Evolutionary conservation across 306 rosid genomes (phyloP), one percentile per base, ranked within the genome.

Genomic region (Vigna trinervia): DNA sequence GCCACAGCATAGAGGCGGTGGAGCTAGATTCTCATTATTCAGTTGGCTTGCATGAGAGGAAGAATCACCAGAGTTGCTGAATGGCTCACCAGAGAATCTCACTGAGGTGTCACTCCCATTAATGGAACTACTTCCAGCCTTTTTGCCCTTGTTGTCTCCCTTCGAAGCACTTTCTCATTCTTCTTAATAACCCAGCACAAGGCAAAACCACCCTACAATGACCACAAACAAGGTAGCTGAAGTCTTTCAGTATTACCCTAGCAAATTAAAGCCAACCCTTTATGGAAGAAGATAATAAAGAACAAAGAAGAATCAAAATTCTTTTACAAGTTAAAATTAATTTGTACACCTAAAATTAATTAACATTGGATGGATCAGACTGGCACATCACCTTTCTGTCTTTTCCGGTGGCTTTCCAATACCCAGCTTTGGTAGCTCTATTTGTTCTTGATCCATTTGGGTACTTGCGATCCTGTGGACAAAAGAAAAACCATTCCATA

Each of bases 351-450:
- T 59, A 10, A 59, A 5, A 0, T 5, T 56, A 17, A 17, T 17
- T 17, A 43, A 88, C 89, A 51, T 75, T 38, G 36, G 90, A 76
- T 23, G 87, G 83, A 62, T 64, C 30, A 36, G 84, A 75, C 43
- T 87, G 82, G 45, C 96, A 90, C 20, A 82, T 82, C 47, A 92
- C 84, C 75, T 85, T 90, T 62, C 92, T 83, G 67, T 94, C 98
- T 79, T 94, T 94, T 69, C 98, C 96, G 8, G 98, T 94, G 81
- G 97, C 98, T 87, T 94, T 94, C 98, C 98, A 92, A 82, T 94
- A 94, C 34, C 97, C 97, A 54, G 89, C 87, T 83, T 90, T 94
- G 22, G 98, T 94, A 15, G 97, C 98, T 88, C 98, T 83, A 74
- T 92, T 94, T 45, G 97, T 92, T 80, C 98, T 75, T 15, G 93